phyloP scores from a whole-genome alignment of 257 asterid genomes.

The Solanum chilense region DNA sequence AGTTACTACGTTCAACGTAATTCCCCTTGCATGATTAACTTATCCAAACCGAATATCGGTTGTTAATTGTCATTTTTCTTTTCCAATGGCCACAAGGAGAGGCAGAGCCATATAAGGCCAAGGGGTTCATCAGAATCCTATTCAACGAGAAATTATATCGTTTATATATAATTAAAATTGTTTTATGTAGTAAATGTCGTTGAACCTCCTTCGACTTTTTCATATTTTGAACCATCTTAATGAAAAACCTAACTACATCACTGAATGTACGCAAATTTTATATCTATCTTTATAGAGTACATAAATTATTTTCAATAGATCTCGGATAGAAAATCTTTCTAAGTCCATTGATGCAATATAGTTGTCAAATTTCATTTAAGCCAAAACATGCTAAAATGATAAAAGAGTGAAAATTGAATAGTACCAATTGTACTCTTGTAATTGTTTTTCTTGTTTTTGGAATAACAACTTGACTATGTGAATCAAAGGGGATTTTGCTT shows the following conservation, averaged over 20 bases:
- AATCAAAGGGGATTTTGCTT: conserved; percentile 11
- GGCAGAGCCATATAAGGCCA: not conserved
- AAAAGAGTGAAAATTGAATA: not conserved
- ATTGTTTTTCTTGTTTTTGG: not conserved
- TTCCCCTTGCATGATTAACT: not conserved
- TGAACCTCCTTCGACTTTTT: not conserved
- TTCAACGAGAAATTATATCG: not conserved
- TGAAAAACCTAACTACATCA: not conserved
- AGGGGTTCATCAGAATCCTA: not conserved
- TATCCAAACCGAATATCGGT: not conserved
- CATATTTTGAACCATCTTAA: not conserved
- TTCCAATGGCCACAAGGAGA: not conserved
- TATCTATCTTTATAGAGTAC: accelerated
- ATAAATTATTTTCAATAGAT: not conserved
- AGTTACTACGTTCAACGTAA: not conserved
- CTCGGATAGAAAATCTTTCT: not conserved
- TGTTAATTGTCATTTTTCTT: not conserved
- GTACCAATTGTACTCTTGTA: not conserved
- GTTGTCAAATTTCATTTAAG: not conserved
- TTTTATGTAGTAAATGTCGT: too few species aligned
- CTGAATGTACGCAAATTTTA: not conserved
- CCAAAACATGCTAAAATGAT: not conserved
- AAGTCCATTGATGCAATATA: not conserved
- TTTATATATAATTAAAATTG: too few species aligned
- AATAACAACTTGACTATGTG: not conserved